phyloP scores from a whole-genome alignment of 208 protist species.

The Wallacemonas sp. region DNA sequence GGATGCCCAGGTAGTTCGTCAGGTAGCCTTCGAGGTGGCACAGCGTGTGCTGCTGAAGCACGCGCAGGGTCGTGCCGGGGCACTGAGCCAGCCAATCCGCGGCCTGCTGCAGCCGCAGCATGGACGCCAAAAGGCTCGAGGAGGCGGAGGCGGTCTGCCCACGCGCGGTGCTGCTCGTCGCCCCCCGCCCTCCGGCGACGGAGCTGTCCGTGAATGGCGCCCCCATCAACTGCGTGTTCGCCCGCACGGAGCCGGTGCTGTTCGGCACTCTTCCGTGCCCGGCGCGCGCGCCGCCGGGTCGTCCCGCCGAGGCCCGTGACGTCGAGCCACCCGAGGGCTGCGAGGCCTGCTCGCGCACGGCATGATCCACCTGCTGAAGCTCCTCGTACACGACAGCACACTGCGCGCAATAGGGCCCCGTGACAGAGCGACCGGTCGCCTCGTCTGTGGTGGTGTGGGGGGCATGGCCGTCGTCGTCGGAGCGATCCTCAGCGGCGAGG shows the following conservation, averaged over 20 bases:
- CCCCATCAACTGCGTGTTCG: conserved; percentile 16
- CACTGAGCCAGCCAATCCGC: conserved; percentile 46
- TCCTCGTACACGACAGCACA: conserved; percentile 24
- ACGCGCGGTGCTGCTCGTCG: neutral
- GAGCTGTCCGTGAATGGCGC: conserved; percentile 17
- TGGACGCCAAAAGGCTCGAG: neutral
- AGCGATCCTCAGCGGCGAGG: neutral
- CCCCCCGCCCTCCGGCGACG: conserved; percentile 4
- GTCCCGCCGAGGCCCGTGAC: neutral
- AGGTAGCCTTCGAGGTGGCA: conserved; percentile 32
- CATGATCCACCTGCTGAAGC: conserved; percentile 9
- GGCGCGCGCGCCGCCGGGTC: neutral
- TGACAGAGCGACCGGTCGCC: neutral
- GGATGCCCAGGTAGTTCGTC: conserved; percentile 32
- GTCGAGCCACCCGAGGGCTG: neutral
- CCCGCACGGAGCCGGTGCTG: neutral
- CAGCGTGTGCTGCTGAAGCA: conserved; percentile 51
- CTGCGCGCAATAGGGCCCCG: conserved; percentile 8
- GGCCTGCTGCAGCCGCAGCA: conserved; percentile 37
- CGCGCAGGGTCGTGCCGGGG: conserved; percentile 35
- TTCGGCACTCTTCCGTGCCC: too few relatives aligned
- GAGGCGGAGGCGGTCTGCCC: neutral
- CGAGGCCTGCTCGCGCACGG: neutral
- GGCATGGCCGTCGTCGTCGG: neutral
- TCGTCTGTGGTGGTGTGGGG: neutral